phyloP scores from a whole-genome alignment of 192 early-diverging fungal species.

The Gamsiella multidivaricata region DNA sequence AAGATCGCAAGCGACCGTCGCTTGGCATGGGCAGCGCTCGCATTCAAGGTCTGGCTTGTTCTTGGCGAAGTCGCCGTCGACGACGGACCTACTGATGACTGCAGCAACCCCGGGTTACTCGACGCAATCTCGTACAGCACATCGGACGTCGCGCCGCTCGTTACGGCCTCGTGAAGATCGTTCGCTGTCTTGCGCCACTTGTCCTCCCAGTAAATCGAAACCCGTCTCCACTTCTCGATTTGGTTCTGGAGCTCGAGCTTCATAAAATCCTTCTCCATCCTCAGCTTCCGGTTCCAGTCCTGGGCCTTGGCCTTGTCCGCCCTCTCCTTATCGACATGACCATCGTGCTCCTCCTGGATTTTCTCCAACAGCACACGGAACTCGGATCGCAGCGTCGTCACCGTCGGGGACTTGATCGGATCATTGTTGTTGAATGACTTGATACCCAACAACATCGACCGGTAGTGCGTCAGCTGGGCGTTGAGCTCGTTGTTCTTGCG shows the following conservation, averaged over 20 bases:
- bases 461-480: slow-evolving; percentile 36
- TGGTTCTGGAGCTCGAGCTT: slow-evolving; percentile 50
- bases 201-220: slow-evolving; percentile 47
- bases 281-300: slow-evolving; percentile 43
- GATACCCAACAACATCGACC: slow-evolving; percentile 44
- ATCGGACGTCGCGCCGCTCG: slow-evolving; percentile 20
- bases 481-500: slow-evolving; percentile 41
- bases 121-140: slow-evolving; percentile 36
- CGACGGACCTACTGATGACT: neutral
- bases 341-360: slow-evolving; percentile 45
- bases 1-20: slow-evolving; percentile 32
- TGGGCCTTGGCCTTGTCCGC: slow-evolving; percentile 38
- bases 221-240: slow-evolving; percentile 49
- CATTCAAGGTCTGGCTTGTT: slow-evolving; percentile 15
- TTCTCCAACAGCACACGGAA: slow-evolving; percentile 43
- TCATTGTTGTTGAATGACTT: slow-evolving; percentile 54
- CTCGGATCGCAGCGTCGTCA: slow-evolving; percentile 35
- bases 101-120: neutral
- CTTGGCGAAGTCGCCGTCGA: slow-evolving; percentile 16
- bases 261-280: slow-evolving; percentile 54
- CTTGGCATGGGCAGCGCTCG: slow-evolving; percentile 8
- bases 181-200: slow-evolving; percentile 50
- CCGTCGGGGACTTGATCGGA: slow-evolving; percentile 48
- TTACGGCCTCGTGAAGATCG: slow-evolving; percentile 42
- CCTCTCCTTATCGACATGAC: slow-evolving; percentile 25